These are phyloP conservation scores for Aulographum hederae DNA, from an alignment of 2,329 filamentous ascomycete genomes.

Conservation along the genomic window DNA sequence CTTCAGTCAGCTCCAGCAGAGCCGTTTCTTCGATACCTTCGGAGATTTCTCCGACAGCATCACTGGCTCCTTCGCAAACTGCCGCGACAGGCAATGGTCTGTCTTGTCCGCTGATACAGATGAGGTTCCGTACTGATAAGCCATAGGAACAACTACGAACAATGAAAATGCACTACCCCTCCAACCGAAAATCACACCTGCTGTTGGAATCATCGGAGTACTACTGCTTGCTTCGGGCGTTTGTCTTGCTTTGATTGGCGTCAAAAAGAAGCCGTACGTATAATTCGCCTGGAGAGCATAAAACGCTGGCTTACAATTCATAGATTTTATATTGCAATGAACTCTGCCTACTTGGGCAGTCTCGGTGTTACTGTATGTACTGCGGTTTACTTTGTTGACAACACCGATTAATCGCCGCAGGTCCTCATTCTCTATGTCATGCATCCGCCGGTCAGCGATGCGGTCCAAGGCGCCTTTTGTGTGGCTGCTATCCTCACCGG, in stretches of 20 bases:
- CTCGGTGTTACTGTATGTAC: slow-evolving; percentile 46
- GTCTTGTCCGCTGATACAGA: no score
- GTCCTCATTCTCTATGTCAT: slow-evolving; percentile 80
- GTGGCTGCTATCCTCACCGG: slow-evolving; percentile 61
- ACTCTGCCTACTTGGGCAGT: slow-evolving; percentile 52
- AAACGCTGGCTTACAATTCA: slow-evolving; percentile 6
- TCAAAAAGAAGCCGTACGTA: slow-evolving; percentile 51
- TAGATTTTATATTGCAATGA: slow-evolving; percentile 58
- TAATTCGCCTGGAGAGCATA: neutral
- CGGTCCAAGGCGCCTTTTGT: slow-evolving; percentile 71
- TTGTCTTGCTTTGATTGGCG: slow-evolving; percentile 57
- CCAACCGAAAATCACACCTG: slow-evolving; percentile 58
- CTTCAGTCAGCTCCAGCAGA: no score
- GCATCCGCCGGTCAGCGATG: slow-evolving; percentile 55
- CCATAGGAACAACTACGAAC: neutral
- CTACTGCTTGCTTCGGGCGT: slow-evolving; percentile 58
- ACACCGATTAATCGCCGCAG: no score
- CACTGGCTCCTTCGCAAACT: no score
- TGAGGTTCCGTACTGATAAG: no score
- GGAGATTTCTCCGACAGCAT: no score
- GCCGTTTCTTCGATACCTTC: no score
- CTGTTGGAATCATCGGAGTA: slow-evolving; percentile 59
- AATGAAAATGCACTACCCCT: slow-evolving; percentile 48
- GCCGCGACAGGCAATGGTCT: no score
- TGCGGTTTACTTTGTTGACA: slow-evolving; percentile 2